Evolutionary conservation across 331 rosid species (phyloP), one percentile per base, ranked within the genome.

Genomic region (Acacia pycnantha): DNA sequence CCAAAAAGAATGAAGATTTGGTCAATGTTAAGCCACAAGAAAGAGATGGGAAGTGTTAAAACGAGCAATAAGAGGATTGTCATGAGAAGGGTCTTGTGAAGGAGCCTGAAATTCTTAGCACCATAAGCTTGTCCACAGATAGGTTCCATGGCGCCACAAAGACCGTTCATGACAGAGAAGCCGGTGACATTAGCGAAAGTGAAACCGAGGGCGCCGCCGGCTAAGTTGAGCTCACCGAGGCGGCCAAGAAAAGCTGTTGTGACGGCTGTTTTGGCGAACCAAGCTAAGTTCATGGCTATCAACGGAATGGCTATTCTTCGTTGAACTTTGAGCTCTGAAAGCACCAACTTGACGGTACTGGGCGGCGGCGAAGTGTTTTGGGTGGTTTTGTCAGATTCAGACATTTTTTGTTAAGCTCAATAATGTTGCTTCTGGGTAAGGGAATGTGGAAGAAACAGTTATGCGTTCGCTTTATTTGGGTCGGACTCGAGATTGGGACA

Each of bases 161-260:
- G 93, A 44, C 99, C 99, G 21, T 83, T 95, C 85, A 93, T 83
- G 77, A 95, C 88, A 27, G 99, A 90, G 85, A 93, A 95, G 35
- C 98, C 97, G 0, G 98, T 95, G 79, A 95, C 98, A 66, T 95
- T 95, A 2, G 98, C 94, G n/a, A 95, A 95, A 21, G 97, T 92
- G 79, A 90, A 88, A n/a, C 97, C 99, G 1, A 95, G 97, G 0
- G 93, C 74, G 0, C 96, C 97, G 0, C 94, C 97, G 1, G 99
- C 98, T 58, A 95, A 81, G 77, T 84, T 87, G 21, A 95, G 97
- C 80, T 87, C 85, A 18, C 99, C 99, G 0, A 92, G 93, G 27
- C 88, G 83, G n/a, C 99, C 98, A 9, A 95, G 81, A 69, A 95
- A 95, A 0, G 90, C 98, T 8, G 99, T 92, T 40, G 97, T 95